These are phyloP conservation scores for Dactylellina haptotyla DNA, from an alignment of 2,329 filamentous ascomycete species.

Conservation along the genomic window DNA sequence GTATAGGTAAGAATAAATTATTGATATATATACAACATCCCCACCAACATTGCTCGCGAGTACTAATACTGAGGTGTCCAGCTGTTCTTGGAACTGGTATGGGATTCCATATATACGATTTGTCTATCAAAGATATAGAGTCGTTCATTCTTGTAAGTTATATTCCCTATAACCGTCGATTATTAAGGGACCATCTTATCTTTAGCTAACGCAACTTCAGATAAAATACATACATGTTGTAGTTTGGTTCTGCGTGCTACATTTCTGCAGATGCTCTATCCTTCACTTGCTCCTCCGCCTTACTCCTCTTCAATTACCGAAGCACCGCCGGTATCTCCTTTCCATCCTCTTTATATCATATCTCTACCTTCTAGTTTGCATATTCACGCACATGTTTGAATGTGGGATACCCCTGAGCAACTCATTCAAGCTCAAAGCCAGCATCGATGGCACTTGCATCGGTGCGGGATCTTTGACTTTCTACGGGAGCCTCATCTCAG, in stretches of 20 bases:
- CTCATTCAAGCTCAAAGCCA: conserved; percentile 11
- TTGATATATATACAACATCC: not conserved
- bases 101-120: conserved; percentile 38
- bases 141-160: conserved; percentile 33
- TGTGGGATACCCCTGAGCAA: conserved; percentile 18
- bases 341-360: conserved; percentile 20
- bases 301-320: conserved; percentile 14
- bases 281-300: conserved; percentile 40
- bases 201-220: not conserved
- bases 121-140: conserved; percentile 26
- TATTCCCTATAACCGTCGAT: too few species aligned
- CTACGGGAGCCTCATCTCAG: conserved; percentile 30
- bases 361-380: conserved; percentile 12
- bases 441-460: conserved; percentile 36
- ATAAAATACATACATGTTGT: conserved; percentile 40
- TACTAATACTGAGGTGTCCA: not conserved
- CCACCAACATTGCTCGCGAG: not conserved
- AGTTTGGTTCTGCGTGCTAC: conserved; percentile 32
- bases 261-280: conserved; percentile 31
- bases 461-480: conserved; percentile 15
- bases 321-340: conserved; percentile 32
- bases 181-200: too few species aligned
- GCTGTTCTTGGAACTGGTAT: conserved; percentile 27
- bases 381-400: conserved; percentile 30
- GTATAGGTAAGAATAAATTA: conserved; percentile 7